phyloP scores from a whole-genome alignment of 2,329 filamentous ascomycete species.

The Curvularia lunata region DNA sequence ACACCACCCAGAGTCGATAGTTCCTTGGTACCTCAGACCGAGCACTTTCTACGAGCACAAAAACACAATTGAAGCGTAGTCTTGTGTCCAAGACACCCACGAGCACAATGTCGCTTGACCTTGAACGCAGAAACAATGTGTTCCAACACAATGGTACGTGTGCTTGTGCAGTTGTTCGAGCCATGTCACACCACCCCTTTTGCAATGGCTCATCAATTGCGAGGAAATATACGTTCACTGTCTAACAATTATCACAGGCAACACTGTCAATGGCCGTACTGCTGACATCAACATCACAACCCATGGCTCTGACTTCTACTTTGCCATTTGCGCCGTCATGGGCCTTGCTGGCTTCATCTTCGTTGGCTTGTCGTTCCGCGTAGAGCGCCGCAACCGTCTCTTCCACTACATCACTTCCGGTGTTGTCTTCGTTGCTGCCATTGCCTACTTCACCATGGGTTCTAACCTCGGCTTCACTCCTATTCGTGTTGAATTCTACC shows the following conservation, averaged over 20 bases:
- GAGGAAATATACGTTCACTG: not conserved
- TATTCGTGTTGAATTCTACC: constrained; percentile 66
- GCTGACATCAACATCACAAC: constrained; percentile 65
- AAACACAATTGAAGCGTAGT: not conserved
- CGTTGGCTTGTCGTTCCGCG: constrained; percentile 59
- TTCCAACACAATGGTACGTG: constrained; percentile 30
- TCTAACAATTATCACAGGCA: constrained; percentile 32
- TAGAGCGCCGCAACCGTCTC: constrained; percentile 62
- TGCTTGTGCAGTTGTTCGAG: not conserved
- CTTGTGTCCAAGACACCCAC: not conserved
- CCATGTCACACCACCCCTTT: not conserved
- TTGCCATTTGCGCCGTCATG: constrained; percentile 67
- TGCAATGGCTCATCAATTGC: not conserved
- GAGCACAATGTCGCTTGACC: constrained; percentile 13
- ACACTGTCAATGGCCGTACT: constrained; percentile 53
- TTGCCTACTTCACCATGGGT: constrained; percentile 72
- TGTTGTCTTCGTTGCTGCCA: constrained; percentile 64
- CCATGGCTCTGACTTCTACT: constrained; percentile 68
- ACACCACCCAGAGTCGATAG: not conserved
- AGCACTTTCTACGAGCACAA: not conserved
- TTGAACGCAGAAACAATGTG: constrained; percentile 28
- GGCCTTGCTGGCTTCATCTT: constrained; percentile 60
- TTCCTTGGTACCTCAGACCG: not conserved
- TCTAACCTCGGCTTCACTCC: constrained; percentile 68
- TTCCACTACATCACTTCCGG: constrained; percentile 70